These are phyloP conservation scores for Globisporangium alternatum DNA, from an alignment of 352 stramenopile genomes.

Conservation along the genomic window DNA sequence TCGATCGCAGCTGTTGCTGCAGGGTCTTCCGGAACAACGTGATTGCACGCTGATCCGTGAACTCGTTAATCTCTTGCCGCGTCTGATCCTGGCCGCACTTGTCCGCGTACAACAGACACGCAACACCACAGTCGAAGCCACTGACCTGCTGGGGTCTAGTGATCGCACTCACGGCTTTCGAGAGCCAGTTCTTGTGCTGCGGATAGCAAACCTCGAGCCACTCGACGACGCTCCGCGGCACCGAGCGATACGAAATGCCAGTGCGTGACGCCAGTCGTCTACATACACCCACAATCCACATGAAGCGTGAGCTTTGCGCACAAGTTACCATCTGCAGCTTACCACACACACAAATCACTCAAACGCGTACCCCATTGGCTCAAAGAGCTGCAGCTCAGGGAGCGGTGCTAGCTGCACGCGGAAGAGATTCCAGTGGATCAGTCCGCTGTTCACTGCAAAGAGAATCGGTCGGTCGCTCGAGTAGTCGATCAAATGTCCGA, in stretches of 20 bases:
- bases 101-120: constrained; percentile 85
- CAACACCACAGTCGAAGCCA: constrained; percentile 89
- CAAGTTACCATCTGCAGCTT: not conserved
- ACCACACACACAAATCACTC: not conserved
- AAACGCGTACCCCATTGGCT: constrained; percentile 71
- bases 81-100: constrained; percentile 69
- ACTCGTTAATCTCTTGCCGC: constrained; percentile 54
- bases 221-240: constrained; percentile 75
- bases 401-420: constrained; percentile 68
- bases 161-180: constrained; percentile 64
- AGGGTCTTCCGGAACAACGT: constrained; percentile 62
- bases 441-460: constrained; percentile 79
- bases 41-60: constrained; percentile 69
- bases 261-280: constrained; percentile 52
- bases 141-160: constrained; percentile 84
- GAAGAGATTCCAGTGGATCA: constrained; percentile 89
- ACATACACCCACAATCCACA: constrained; percentile 1
- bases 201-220: constrained; percentile 85
- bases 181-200: constrained; percentile 53
- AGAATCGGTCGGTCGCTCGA: constrained; percentile 51
- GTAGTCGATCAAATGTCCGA: constrained; percentile 67
- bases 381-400: constrained; percentile 83
- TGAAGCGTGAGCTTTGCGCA: not conserved
- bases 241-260: constrained; percentile 65
- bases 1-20: constrained; percentile 31